Base-by-base conservation (phyloP, 1,139 yeast species). In the Groenewaldozyma sp. region DNA sequence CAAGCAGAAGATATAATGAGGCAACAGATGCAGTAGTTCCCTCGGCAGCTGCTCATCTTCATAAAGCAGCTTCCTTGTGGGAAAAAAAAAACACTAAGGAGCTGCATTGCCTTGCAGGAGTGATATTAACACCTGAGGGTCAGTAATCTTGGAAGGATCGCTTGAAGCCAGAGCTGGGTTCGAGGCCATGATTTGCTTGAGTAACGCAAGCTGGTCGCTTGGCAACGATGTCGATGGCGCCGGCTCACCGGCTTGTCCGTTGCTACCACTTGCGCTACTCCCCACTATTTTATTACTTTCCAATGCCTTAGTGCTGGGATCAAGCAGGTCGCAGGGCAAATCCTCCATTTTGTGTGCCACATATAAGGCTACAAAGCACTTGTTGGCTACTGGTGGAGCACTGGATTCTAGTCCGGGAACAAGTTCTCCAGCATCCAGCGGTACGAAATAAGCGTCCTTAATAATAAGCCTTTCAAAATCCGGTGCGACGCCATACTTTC, bases 391-490 rank as follows among this genome's bases (percentile, higher is more conserved):
- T 4, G 31, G 28, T 20, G 34, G 24, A 43, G 43, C 6, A 36
- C 24, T 17, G 35, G 40, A 10, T 49, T 17, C 21, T 26, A 28
- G 20, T 45, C 42, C 16, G 2, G 68, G 67, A 17, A 54, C 35
- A 3, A 51, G 46, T 14, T 54, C 58, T 11, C 43, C 41, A 3
- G 53, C 41, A 6, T 51, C 45, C 18, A 75, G 48, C 1, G 83
- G 70, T 26, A 80, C 56, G 35, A 82, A 48, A 56, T 82, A 82
- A 2, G 78, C 69, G 55, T 82, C 93, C 53, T 80, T 81, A 26
- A 79, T 78, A 5, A 21, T 16, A 47, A 68, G 66, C 72, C 46
- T 41, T 45, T 74, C 45, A 58, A 65, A 42, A 17, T 66, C 68
- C 28, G 73, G 67, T 35, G 82, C 62, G 16, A 81, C 91, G 0